Evolutionary conservation across 306 rosid species (phyloP).

Genomic region (Gastrolobium bilobum): DNA sequence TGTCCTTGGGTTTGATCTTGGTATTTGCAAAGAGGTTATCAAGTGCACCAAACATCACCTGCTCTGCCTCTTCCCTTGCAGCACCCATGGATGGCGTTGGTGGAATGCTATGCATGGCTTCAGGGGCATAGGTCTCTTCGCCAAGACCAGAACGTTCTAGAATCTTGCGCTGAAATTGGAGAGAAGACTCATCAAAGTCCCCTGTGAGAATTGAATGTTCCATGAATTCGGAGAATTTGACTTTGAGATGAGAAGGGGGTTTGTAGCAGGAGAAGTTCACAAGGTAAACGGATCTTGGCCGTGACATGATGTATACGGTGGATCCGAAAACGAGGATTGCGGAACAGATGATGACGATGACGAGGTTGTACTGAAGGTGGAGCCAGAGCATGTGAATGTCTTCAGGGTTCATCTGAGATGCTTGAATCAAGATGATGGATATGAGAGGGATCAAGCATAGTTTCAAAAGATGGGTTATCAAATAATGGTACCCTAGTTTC

Average conservation of each 20-base stretch:
- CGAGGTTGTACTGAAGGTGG: conserved; percentile 64
- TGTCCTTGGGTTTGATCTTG: conserved; percentile 60
- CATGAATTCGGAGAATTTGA: conserved; percentile 48
- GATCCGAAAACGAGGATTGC: conserved; percentile 58
- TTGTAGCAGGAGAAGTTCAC: conserved; percentile 62
- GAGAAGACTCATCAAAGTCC: conserved; percentile 59
- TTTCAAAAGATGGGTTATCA: conserved; percentile 59
- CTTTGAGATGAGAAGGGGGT: conserved; percentile 55
- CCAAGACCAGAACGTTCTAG: conserved; percentile 73
- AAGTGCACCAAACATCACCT: conserved; percentile 70
- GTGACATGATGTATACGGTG: conserved; percentile 61
- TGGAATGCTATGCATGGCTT: conserved; percentile 63
- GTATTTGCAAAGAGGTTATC: conserved; percentile 66
- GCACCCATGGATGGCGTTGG: conserved; percentile 62
- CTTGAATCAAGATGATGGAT: conserved; percentile 52
- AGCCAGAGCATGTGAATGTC: conserved; percentile 68
- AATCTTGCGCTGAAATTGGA: conserved; percentile 70
- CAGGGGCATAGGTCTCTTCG: conserved; percentile 67
- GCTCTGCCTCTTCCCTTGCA: conserved; percentile 70
- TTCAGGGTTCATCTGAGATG: conserved; percentile 56
- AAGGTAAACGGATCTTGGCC: conserved; percentile 71
- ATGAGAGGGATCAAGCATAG: conserved; percentile 66
- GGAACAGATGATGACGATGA: conserved; percentile 49
- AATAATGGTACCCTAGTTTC: conserved; percentile 65
- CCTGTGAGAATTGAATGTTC: conserved; percentile 62